Base-by-base conservation (phyloP, 2,329 filamentous ascomycete genomes). In the Pseudopyrenochaeta lycopersici region DNA sequence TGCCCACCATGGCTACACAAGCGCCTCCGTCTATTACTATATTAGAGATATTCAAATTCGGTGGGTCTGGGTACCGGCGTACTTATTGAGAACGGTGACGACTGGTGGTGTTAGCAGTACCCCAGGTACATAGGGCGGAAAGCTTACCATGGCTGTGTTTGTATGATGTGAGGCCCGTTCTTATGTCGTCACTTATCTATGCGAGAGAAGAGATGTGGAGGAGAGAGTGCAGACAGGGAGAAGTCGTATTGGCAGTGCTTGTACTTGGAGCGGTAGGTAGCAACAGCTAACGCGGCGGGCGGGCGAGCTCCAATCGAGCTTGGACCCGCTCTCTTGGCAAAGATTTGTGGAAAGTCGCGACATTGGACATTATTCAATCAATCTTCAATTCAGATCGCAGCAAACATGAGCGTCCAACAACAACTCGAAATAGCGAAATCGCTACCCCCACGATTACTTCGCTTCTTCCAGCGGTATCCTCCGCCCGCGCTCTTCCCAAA, bases 1-100 rank as follows among this genome's bases (percentile, higher is more conserved):
- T 98, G 84, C 95, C 95, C 64, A 97, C 93, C 95, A 98, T 98
- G 80, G 94, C 94, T 66, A 98, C 92, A 81, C 90, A 94, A 82
- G 94, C 94, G 78, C 94, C 94, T 82, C 94, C 94, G 78, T 89
- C 86, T 88, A 62, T 32, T n/a, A n/a, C 36, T 5, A n/a, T 9
- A 46, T 66, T 52, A 68, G 36, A 27, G 41, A 40, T 36, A 39
- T 52, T 35, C 15, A 23, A 38, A 47, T 23, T 42, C 52, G 48
- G 40, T 45, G 43, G 18, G 52, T 47, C 42, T 43, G 40, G 38
- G 62, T 33, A 46, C 42, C 53, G 43, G 33, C 57, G 77, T 84
- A 97, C 92, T 97, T 88, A 97, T 97, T 78, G 92, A 90, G 86
- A 97, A 97, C 67, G 92, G 93, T 66, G 90, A 95, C 75, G 88